These are phyloP conservation scores for Pseudoneurospora amorphoporcata DNA, from an alignment of 495 filamentous ascomycete genomes.

Conservation along the genomic window DNA sequence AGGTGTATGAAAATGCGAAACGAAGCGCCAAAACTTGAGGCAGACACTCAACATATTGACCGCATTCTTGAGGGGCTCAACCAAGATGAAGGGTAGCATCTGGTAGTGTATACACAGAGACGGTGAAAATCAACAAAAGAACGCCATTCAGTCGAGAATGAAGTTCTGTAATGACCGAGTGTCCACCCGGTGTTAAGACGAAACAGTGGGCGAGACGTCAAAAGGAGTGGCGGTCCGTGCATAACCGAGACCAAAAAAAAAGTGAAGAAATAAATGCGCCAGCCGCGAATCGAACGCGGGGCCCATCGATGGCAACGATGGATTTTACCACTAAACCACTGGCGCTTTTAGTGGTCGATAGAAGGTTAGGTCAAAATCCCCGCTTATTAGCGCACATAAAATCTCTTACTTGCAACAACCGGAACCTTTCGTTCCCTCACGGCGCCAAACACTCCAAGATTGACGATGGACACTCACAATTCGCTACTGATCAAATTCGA, in stretches of 20 bases:
- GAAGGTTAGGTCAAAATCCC: background rate
- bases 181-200: background rate
- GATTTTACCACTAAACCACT: background rate
- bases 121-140: too few species aligned
- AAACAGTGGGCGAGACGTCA: background rate
- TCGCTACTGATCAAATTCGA: too few species aligned
- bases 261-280: background rate
- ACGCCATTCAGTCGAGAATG: too few species aligned
- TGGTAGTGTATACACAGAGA: too few species aligned
- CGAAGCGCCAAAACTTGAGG: background rate
- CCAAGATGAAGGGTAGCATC: too few species aligned
- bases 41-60: background rate
- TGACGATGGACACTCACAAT: too few species aligned
- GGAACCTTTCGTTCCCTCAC: background rate
- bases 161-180: background rate
- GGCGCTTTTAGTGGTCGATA: background rate
- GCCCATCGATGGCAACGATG: background rate
- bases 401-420: too few species aligned
- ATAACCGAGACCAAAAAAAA: background rate
- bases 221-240: background rate
- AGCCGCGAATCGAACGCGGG: background rate
- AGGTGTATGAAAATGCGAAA: too few species aligned
- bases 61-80: too few species aligned
- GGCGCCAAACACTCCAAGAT: too few species aligned
- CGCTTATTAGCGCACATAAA: too few species aligned